These are phyloP conservation scores for Neophaeococcomyces mojaviensis DNA, from an alignment of 2,329 filamentous ascomycete species.

Conservation along the genomic window DNA sequence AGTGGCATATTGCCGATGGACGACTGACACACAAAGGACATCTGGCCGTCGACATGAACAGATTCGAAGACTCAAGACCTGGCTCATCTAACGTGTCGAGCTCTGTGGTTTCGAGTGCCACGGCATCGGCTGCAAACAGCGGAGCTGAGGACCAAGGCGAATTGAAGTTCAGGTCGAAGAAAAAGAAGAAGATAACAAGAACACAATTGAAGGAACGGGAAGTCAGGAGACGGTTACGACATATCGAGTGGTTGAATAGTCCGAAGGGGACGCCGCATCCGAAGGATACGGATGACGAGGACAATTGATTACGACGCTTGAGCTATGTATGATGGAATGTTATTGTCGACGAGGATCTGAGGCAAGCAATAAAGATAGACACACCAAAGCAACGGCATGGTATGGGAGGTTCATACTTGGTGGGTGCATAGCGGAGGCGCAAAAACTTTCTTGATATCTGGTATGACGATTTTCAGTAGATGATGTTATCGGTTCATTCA, in stretches of 20 bases:
- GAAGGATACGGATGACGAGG: constrained; percentile 70
- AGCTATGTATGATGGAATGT: not conserved
- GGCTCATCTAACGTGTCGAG: constrained; percentile 51
- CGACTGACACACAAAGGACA: constrained; percentile 77
- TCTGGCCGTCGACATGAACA: constrained; percentile 64
- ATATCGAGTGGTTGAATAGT: constrained; percentile 76
- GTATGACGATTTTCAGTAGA: not conserved
- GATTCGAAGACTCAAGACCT: constrained; percentile 76
- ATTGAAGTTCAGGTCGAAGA: constrained; percentile 76
- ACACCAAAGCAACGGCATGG: not conserved
- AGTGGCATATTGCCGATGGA: constrained; percentile 89
- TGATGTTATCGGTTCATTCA: too few relatives aligned
- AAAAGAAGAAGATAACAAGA: constrained; percentile 91
- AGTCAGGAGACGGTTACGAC: constrained; percentile 73
- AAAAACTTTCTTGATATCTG: not conserved
- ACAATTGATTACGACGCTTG: constrained; percentile 13
- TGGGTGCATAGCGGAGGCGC: constrained; percentile 2
- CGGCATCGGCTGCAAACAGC: constrained; percentile 62
- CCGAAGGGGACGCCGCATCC: constrained; percentile 78
- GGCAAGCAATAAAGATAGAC: not conserved
- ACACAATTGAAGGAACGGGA: constrained; percentile 93
- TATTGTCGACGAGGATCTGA: not conserved
- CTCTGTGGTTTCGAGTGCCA: constrained; percentile 50
- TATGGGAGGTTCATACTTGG: not conserved
- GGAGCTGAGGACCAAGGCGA: constrained; percentile 72